phyloP scores from a whole-genome alignment of 176 grass and related monocot species.

The Canna indica region DNA sequence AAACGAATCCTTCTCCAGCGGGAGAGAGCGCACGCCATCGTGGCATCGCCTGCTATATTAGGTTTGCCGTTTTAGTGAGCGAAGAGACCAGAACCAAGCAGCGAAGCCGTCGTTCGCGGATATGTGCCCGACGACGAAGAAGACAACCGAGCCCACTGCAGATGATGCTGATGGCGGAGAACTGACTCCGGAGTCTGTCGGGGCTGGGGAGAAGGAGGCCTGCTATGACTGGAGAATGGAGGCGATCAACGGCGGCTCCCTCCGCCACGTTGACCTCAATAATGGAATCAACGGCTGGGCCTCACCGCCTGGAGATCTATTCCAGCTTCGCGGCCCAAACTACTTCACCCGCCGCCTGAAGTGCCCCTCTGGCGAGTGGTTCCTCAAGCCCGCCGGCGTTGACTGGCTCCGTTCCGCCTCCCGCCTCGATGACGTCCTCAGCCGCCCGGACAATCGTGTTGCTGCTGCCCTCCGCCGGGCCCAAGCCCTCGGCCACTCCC shows the following conservation, averaged over 20 bases:
- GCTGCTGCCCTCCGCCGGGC: conserved; percentile 48
- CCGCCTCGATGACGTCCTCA: conserved; percentile 65
- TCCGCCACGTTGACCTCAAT: conserved; percentile 7
- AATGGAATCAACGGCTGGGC: conserved; percentile 44
- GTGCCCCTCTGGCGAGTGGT: conserved; percentile 43
- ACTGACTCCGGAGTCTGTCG: too few species aligned
- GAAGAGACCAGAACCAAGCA: not conserved
- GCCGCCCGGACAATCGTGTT: conserved; percentile 50
- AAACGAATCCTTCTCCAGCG: too few species aligned
- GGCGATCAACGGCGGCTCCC: conserved; percentile 6
- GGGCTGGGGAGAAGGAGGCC: not conserved
- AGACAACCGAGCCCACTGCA: not conserved
- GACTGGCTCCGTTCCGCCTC: conserved; percentile 76
- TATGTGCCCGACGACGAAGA: conserved; percentile 6
- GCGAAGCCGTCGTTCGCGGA: not conserved
- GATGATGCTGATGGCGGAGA: too few species aligned
- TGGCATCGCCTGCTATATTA: not conserved
- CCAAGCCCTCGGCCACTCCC: conserved; percentile 34
- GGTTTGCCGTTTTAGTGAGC: not conserved
- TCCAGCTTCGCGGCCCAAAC: conserved; percentile 49
- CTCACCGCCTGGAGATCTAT: conserved; percentile 79
- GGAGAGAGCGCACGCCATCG: not conserved
- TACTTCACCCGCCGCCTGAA: conserved; percentile 59
- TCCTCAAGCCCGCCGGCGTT: conserved; percentile 75
- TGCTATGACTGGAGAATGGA: conserved; percentile 6